Conservation (phyloP, 257 asterid species). For the Ophiorrhiza pumila region DNA sequence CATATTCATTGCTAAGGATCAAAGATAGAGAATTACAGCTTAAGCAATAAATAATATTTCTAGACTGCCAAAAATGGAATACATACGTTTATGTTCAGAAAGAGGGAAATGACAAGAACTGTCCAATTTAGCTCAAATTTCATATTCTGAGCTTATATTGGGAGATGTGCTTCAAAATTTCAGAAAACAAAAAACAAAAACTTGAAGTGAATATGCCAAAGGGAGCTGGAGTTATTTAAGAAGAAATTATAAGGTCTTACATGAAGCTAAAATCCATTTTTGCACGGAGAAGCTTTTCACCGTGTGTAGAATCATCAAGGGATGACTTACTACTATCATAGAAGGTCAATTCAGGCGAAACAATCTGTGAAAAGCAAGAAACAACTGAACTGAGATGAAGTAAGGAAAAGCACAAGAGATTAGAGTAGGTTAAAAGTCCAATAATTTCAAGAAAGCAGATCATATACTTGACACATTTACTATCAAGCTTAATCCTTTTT, state of each 20-base stretch:
- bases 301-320: conserved; percentile 77
- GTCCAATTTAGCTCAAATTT: neutral
- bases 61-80: neutral
- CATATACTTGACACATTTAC: neutral
- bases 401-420: neutral
- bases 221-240: neutral
- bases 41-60: neutral
- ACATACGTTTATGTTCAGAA: neutral
- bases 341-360: conserved; percentile 96
- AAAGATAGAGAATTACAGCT: neutral
- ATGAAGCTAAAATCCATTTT: conserved; percentile 94
- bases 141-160: neutral
- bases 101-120: neutral
- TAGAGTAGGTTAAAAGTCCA: neutral
- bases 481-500: neutral
- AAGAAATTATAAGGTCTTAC: conserved; percentile 40
- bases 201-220: neutral
- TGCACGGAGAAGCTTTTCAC: conserved; percentile 97
- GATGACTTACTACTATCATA: conserved; percentile 84
- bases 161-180: neutral
- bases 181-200: neutral
- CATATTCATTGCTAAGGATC: neutral
- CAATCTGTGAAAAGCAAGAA: conserved; percentile 53
- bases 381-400: neutral
- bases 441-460: neutral